phyloP scores from a whole-genome alignment of 768 basidiomycete genomes.

The Calocybe indica region DNA sequence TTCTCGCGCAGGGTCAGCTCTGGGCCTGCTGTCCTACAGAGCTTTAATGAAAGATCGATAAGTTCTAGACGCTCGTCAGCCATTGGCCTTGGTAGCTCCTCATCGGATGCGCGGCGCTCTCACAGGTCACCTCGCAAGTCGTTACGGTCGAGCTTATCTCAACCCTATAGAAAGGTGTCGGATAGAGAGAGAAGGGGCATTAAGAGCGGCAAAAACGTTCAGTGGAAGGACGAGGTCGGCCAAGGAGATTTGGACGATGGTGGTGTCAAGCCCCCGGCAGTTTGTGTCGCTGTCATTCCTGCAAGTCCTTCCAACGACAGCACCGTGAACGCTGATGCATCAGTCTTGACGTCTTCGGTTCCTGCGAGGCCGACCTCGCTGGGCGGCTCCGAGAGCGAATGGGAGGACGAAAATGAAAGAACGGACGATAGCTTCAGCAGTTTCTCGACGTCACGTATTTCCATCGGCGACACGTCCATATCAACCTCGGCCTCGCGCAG shows the following conservation, averaged over 20 bases:
- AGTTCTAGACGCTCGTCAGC: conserved; percentile 34
- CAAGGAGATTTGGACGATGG: conserved; percentile 74
- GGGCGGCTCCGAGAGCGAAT: conserved; percentile 76
- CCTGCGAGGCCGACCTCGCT: conserved; percentile 37
- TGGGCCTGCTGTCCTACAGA: conserved; percentile 38
- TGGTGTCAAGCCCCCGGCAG: conserved; percentile 24
- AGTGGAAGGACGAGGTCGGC: conserved; percentile 87
- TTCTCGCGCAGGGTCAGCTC: conserved; percentile 48
- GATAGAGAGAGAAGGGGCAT: conserved; percentile 52
- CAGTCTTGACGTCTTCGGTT: conserved; percentile 13
- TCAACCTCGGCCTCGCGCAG: conserved; percentile 20
- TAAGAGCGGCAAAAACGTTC: conserved; percentile 67
- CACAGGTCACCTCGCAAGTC: conserved; percentile 68
- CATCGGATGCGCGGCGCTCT: conserved; percentile 46
- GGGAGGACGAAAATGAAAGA: conserved; percentile 86
- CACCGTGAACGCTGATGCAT: conserved; percentile 4
- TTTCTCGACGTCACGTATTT: conserved; percentile 41
- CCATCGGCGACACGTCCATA: conserved; percentile 20
- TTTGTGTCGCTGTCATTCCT: conserved; percentile 36
- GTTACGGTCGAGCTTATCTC: conserved; percentile 57
- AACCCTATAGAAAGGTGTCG: conserved; percentile 58
- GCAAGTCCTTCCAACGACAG: conserved; percentile 29
- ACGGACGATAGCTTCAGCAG: conserved; percentile 71
- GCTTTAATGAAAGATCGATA: conserved; percentile 12
- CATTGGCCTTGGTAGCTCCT: conserved; percentile 33